Evolutionary conservation across 2,329 filamentous ascomycete genomes (phyloP), one percentile per base, ranked within the genome.

Genomic region (Balansia obtecta): DNA sequence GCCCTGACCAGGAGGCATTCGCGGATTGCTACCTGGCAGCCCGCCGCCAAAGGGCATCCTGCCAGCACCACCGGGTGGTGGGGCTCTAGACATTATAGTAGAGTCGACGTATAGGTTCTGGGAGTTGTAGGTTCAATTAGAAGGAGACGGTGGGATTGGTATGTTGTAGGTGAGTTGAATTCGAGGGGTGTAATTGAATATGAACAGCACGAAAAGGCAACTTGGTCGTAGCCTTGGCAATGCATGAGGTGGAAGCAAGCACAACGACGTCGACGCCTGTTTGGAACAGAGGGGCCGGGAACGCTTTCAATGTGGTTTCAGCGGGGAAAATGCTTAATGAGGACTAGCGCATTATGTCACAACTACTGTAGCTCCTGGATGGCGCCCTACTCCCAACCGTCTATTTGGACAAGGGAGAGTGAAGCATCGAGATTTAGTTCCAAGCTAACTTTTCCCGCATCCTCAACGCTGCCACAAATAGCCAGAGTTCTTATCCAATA

Each of bases 1-100:
- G 30, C 57, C 57, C 37, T 58, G 55, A 37, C 54, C 51, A 5
- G 56, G 53, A 46, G 58, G 56, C 9, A 55, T 57, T 56, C 61
- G 59, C 41, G 58, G 62, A 49, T 58, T 60, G 49, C 57, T 59
- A 43, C 63, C 61, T 39, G 62, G 60, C 46, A 62, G 46, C 46
- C 59, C 57, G 40, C 58, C 58, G 48, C 58, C 45, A 52, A 61
- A 61, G 37, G 62, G 58, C 49, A 58, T 51, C 12, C 60, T 58
- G 37, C 57, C 59, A 15, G 51, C 46, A 45, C 56, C 55, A 46
- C 55, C 56, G 9, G 53, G 52, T 22, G 57, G 57, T 47, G 61
- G 60, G 38, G 54, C 53, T 59, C 61, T 56, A 20, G 65, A 68
- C 65, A 68, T 68, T 53, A 49, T 51, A 48, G 45, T 38, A 43